Percentiles rank a stretch among this genome's conserved stretches.
Conservation (phyloP, 1,284 basidiomycete genomes). For the Neotropicomus parvogracilis region DNA sequence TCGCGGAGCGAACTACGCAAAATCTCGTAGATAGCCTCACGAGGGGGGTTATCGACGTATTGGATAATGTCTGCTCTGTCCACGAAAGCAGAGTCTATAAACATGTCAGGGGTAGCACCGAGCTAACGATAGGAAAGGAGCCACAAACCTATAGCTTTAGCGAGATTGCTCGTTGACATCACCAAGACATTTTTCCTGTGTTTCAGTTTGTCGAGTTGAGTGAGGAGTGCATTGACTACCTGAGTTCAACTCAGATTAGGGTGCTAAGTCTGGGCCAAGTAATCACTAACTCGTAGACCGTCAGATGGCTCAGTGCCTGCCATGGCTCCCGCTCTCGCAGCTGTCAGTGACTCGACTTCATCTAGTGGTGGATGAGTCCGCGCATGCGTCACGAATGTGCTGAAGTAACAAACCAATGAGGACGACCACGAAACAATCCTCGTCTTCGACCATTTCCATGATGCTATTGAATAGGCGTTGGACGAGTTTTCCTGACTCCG, state of each 20-base stretch:
- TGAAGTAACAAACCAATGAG: constrained; percentile 71
- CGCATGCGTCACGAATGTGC: constrained; percentile 3
- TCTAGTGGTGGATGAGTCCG: constrained; percentile 47
- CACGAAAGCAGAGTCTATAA: constrained; percentile 86
- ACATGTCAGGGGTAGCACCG: constrained; percentile 5
- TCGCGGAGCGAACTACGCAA: constrained; percentile 81
- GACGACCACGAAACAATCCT: constrained; percentile 88
- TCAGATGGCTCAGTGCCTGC: constrained; percentile 94
- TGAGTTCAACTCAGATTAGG: constrained; percentile 32
- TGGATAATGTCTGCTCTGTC: constrained; percentile 97
- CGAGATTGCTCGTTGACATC: constrained; percentile 95
- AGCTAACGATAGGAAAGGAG: neutral
- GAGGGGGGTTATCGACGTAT: constrained; percentile 87
- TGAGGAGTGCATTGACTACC: constrained; percentile 97
- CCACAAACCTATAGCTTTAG: constrained; percentile 83
- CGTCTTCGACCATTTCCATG: constrained; percentile 85
- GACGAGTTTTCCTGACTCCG: constrained; percentile 97
- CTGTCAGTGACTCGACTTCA: constrained; percentile 95
- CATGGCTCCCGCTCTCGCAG: constrained; percentile 91
- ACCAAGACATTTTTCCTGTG: constrained; percentile 91
- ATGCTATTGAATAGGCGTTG: constrained; percentile 90
- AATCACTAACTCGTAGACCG: constrained; percentile 74
- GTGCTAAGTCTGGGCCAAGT: neutral
- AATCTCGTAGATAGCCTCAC: constrained; percentile 92
- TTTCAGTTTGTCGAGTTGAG: constrained; percentile 95